Evolutionary conservation across 257 asterid genomes (phyloP), one percentile per base, ranked within the genome.

Genomic region (Solanum sejunctum): DNA sequence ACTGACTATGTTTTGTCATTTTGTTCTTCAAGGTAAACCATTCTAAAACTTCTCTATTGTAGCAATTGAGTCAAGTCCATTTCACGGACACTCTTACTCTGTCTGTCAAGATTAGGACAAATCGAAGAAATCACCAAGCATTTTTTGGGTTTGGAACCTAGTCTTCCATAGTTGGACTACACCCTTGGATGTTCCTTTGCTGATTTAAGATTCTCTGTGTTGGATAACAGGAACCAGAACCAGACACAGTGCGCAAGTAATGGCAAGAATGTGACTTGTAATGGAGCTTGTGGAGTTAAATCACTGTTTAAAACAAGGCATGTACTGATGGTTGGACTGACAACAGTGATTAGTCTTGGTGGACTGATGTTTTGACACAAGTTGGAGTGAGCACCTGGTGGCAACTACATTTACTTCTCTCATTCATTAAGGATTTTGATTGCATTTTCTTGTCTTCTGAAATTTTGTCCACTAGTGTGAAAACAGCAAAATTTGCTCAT

Each of bases 231-330:
- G 94, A 92, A 91, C 69, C 91, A 89, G 84, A 91, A 92, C 73
- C 91, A 89, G 84, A 90, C 97, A 52, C 90, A 89, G 23, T 93
- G 97, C 85, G 90, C 93, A 16, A 71, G 88, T 90, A 93, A 92
- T 28, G 89, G 92, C 83, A 82, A 83, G 67, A 77, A 84, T 80
- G 89, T 90, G 86, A 49, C 85, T 3, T 93, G 97, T 84, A 90
- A 82, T 80, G 88, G 87, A 86, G 87, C 90, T 58, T 82, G 49
- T 60, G 91, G 88, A 49, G 21, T 86, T 83, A 55, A 80, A 67
- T 17, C 80, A 17, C 10, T 86, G 49, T 80, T 54, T 51, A 85
- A 78, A 84, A 15, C 81, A 70, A 88, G 91, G 91, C 77, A 84
- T 23, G 66, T 88, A 51, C 51, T 88, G 87, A 17, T 88, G 77